These are phyloP conservation scores for Neurospora cerealis DNA, from an alignment of 495 filamentous ascomycete species.

Conservation along the genomic window DNA sequence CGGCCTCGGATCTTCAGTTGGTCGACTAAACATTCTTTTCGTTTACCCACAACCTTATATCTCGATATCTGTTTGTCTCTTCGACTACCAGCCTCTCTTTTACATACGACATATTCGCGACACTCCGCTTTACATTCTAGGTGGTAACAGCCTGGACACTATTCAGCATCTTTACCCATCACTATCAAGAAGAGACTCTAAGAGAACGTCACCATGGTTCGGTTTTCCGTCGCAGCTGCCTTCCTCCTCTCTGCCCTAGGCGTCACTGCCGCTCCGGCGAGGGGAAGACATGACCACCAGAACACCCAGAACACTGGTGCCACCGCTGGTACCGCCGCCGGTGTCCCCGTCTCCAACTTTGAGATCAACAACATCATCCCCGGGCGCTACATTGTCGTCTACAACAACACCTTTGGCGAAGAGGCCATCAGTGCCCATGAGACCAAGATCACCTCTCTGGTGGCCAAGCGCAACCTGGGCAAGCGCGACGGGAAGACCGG, in stretches of 20 bases:
- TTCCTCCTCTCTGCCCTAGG: constrained; percentile 22
- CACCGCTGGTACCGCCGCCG: constrained; percentile 19
- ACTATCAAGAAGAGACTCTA: background rate
- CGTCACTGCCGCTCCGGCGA: constrained; percentile 18
- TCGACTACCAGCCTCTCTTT: background rate
- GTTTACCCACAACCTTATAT: background rate
- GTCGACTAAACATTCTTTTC: background rate
- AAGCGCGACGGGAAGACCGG: constrained; percentile 30
- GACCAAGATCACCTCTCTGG: constrained; percentile 27
- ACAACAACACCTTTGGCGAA: constrained; percentile 34
- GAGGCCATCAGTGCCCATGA: constrained; percentile 32
- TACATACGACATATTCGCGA: background rate
- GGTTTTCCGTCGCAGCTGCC: constrained; percentile 18
- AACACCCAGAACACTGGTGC: background rate
- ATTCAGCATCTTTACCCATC: background rate
- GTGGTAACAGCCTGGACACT: background rate
- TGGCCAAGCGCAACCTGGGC: constrained; percentile 38
- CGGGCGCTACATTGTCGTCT: constrained; percentile 41
- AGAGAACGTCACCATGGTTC: constrained; percentile 15
- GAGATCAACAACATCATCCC: constrained; percentile 28
- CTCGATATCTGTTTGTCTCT: background rate
- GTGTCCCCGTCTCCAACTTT: constrained; percentile 35
- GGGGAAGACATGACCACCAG: background rate
- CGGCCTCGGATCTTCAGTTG: background rate
- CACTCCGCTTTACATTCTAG: background rate